A percentile compares a stretch with the other conserved stretches of the same genome.
These are phyloP conservation scores for Pseudozyma thailandica DNA, from an alignment of 1,284 basidiomycete species.

Conservation along the genomic window DNA sequence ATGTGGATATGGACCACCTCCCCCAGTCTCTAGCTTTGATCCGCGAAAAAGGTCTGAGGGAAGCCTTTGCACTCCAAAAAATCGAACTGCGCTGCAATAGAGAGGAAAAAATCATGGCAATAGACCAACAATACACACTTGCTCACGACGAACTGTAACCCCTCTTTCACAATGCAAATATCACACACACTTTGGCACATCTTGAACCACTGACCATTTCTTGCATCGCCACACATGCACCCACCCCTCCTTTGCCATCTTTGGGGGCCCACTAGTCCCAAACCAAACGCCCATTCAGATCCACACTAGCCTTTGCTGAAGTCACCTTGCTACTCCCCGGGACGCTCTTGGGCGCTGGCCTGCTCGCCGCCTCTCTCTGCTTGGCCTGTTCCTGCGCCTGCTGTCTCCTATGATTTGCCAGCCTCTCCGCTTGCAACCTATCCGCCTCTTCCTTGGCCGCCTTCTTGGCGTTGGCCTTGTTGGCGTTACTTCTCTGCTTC, in stretches of 20 bases:
- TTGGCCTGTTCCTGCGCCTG: conserved; percentile 40
- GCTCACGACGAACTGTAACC: too few relatives aligned
- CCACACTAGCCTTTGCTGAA: conserved; percentile 39
- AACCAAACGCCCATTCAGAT: conserved; percentile 45
- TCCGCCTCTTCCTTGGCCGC: conserved; percentile 56
- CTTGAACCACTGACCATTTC: neutral
- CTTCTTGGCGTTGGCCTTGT: conserved; percentile 54
- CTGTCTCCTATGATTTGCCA: conserved; percentile 50
- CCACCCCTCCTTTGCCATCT: neutral
- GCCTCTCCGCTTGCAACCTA: conserved; percentile 44
- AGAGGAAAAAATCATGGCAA: neutral
- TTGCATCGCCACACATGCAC: too few relatives aligned
- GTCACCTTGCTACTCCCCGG: conserved; percentile 11
- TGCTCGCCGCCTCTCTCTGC: conserved; percentile 18
- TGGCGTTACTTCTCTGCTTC: conserved; percentile 60
- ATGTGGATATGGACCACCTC: conserved; percentile 51
- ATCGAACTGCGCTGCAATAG: conserved; percentile 10
- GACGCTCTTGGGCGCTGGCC: conserved; percentile 22
- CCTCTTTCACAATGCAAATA: too few relatives aligned
- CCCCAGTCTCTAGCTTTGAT: conserved; percentile 9
- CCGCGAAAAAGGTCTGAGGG: neutral
- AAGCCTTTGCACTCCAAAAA: conserved; percentile 26
- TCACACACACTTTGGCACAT: too few relatives aligned
- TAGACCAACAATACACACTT: neutral
- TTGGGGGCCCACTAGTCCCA: conserved; percentile 31